Evolutionary conservation across 257 asterid species (phyloP).

Genomic region (Hygrophila difformis): DNA sequence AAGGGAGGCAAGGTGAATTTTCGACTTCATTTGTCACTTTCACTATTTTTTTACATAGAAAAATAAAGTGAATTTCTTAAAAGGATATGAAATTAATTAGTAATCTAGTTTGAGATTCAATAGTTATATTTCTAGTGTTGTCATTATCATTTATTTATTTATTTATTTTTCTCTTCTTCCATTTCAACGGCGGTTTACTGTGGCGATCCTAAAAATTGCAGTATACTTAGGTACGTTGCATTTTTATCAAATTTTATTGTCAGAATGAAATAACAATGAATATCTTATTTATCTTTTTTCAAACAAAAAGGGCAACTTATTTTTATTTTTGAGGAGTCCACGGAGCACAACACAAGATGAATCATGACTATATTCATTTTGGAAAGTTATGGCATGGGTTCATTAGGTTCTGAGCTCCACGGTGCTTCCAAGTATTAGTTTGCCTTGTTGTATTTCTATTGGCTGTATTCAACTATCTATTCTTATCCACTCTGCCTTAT

Average conservation of each 20-base stretch:
- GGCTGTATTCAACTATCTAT: slow-evolving; percentile 14
- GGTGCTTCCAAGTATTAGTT: too few relatives aligned
- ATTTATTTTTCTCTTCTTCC: neutral
- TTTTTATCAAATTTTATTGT: neutral
- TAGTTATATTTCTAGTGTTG: neutral
- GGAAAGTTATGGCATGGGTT: slow-evolving; percentile 4
- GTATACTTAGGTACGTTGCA: slow-evolving; percentile 75
- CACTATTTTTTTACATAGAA: too few relatives aligned
- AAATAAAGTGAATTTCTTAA: too few relatives aligned
- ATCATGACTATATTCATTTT: too few relatives aligned
- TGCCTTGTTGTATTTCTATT: slow-evolving; percentile 7
- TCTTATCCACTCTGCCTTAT: slow-evolving; percentile 21
- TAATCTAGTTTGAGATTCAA: too few relatives aligned
- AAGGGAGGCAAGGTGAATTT: slow-evolving; percentile 90
- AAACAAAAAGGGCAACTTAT: too few relatives aligned
- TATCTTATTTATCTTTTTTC: too few relatives aligned
- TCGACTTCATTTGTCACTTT: neutral
- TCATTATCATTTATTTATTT: neutral
- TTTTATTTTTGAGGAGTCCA: too few relatives aligned
- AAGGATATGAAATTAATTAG: too few relatives aligned
- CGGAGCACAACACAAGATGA: too few relatives aligned
- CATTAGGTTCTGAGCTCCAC: too few relatives aligned
- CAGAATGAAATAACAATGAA: too few relatives aligned
- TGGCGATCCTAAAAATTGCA: slow-evolving; percentile 52
- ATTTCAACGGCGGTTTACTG: slow-evolving; percentile 33